Evolutionary conservation across 495 filamentous ascomycete species (phyloP), one percentile per base, ranked within the genome.

Genomic region (Aspergillus incahuasiensis): DNA sequence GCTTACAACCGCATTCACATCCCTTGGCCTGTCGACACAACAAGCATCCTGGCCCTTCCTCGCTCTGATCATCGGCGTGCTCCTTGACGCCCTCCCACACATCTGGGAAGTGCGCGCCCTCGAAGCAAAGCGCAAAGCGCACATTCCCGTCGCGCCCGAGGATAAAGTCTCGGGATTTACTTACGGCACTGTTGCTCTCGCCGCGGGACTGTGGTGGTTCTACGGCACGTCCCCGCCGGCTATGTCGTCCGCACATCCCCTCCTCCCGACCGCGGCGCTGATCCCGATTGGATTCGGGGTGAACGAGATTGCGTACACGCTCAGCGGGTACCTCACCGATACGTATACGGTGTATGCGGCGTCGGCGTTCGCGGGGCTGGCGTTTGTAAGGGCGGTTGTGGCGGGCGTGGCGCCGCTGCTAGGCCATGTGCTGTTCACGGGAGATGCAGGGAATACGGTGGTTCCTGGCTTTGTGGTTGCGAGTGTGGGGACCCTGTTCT

Each of bases 291-390:
- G 46, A 2, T 48, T 48, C 16, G 46, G 28, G n/a, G 46, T 35
- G 6, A 48, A 34, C 18, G 46, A 48, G n/a, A 34, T 48, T 13
- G 25, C 46, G n/a, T 48, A 48, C 18, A 48, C 46, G 46, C 46
- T 48, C 9, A 34, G 28, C 20, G 46, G 46, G n/a, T 48, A 48
- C 35, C 46, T 48, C 2, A 35, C 46, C 4, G 46, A 48, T 20
- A 34, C 46, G 13, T 48, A 48, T 34, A 48, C 46, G 1, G 30
- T 48, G 15, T 48, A 48, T 21, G 46, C 46, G 6, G 25, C 46
- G 4, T 48, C 46, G 1, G 46, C 28, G 1, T 35, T 48, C 6
- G 46, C 46, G 6, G 46, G 25, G 1, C 25, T 48, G 1, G 46
- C 46, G 2, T 34, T 28, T 8, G 25, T 28, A 4, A 28, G 25